Conservation (phyloP, 78 protist genomes). For the Polysphondylium violaceum region DNA sequence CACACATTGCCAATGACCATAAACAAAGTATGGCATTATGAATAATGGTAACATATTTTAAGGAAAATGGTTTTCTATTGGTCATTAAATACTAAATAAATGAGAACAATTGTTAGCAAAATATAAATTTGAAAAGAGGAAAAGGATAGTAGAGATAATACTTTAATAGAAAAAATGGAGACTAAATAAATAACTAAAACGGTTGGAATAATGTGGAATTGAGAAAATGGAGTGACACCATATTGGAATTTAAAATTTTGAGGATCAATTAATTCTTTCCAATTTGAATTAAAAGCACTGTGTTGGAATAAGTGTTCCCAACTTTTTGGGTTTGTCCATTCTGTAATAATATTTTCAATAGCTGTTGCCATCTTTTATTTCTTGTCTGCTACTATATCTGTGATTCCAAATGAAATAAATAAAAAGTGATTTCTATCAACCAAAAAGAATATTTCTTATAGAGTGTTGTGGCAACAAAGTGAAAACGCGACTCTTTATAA, state of each 20-base stretch:
- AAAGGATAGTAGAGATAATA: neutral
- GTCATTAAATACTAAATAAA: conserved; percentile 41
- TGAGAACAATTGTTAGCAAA: neutral
- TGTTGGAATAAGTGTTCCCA: conserved; percentile 44
- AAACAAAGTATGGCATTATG: conserved; percentile 75
- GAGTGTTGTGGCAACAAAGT: too few relatives aligned
- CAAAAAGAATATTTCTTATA: too few relatives aligned
- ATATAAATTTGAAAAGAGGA: neutral
- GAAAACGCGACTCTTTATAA: too few relatives aligned
- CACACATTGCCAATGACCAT: conserved; percentile 78
- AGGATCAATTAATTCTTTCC: conserved; percentile 24
- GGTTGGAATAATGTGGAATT: conserved; percentile 39
- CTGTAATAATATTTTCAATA: conserved; percentile 8
- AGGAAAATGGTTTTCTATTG: conserved; percentile 53
- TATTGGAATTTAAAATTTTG: conserved; percentile 15
- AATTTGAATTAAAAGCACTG: neutral
- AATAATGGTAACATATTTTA: conserved; percentile 20
- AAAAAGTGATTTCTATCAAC: too few relatives aligned
- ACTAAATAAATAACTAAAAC: conserved; percentile 36
- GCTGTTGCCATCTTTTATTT: neutral
- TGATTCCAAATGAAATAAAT: too few relatives aligned
- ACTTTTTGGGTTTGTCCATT: conserved; percentile 11
- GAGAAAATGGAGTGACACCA: conserved; percentile 60
- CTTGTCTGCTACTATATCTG: too few relatives aligned
- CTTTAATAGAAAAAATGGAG: conserved; percentile 55